A percentile compares a stretch with the other conserved stretches of the same genome.
These are phyloP conservation scores for Graphiopsis chlorocephala DNA, from an alignment of 2,329 filamentous ascomycete genomes.

Conservation along the genomic window DNA sequence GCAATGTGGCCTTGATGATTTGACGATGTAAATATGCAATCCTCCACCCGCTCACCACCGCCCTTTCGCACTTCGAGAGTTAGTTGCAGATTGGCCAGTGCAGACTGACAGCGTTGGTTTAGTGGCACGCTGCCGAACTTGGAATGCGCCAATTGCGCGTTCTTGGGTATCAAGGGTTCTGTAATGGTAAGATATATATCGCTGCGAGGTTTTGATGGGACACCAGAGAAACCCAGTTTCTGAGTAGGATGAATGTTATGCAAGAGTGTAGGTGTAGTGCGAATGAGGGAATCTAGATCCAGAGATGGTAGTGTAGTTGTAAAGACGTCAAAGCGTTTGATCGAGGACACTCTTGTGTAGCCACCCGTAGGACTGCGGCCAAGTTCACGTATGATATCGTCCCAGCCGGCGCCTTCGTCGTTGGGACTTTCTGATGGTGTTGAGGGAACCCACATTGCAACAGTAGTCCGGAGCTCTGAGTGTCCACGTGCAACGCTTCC, in stretches of 20 bases:
- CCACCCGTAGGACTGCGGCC: conserved; percentile 69
- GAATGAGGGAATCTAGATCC: conserved; percentile 78
- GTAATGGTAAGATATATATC: conserved; percentile 92
- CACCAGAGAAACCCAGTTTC: conserved; percentile 91
- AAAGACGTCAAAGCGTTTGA: conserved; percentile 76
- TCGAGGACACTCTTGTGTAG: conserved; percentile 50
- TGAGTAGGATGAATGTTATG: conserved; percentile 76
- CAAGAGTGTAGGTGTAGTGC: conserved; percentile 81
- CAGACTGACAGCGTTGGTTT: conserved; percentile 53
- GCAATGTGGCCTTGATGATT: conserved; percentile 76
- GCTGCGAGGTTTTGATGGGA: conserved; percentile 80
- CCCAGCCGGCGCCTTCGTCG: conserved; percentile 64
- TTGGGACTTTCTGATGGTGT: conserved; percentile 54
- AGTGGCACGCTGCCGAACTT: conserved; percentile 80
- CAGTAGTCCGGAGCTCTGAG: conserved; percentile 27
- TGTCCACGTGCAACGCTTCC: conserved; percentile 45
- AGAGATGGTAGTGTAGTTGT: conserved; percentile 73
- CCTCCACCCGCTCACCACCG: conserved; percentile 77
- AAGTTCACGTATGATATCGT: conserved; percentile 70
- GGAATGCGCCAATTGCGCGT: conserved; percentile 62
- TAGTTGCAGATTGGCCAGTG: conserved; percentile 76
- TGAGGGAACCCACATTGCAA: conserved; percentile 72
- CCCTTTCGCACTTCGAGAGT: conserved; percentile 82
- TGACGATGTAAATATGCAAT: conserved; percentile 82
- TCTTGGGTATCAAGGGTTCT: conserved; percentile 71